Evolutionary conservation across 2,329 filamentous ascomycete genomes (phyloP).

Genomic region (Cadophora sp.): DNA sequence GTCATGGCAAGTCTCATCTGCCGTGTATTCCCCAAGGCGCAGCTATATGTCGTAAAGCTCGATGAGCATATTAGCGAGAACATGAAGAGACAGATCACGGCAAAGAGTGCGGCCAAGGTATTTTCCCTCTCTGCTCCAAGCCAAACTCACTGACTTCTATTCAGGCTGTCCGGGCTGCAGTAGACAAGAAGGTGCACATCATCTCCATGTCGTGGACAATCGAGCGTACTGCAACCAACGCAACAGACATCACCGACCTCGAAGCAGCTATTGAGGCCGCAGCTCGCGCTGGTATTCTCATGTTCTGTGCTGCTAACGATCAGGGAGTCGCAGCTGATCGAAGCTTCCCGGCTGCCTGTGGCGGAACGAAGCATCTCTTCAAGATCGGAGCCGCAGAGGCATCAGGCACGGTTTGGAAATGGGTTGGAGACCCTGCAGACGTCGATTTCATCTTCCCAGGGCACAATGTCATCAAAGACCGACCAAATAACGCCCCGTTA

Average conservation of each 20-base stretch:
- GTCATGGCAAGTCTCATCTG: conserved; percentile 43
- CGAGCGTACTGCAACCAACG: conserved; percentile 22
- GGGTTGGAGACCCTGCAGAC: conserved; percentile 32
- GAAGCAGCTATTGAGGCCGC: conserved; percentile 42
- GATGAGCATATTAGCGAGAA: conserved; percentile 26
- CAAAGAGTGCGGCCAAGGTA: conserved; percentile 42
- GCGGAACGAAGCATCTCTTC: conserved; percentile 39
- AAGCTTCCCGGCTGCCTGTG: conserved; percentile 28
- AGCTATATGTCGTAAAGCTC: conserved; percentile 37
- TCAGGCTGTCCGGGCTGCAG: conserved; percentile 44
- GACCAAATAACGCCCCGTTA: conserved; percentile 9
- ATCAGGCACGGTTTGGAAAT: conserved; percentile 32
- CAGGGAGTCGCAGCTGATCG: conserved; percentile 33
- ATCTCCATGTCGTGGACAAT: conserved; percentile 51
- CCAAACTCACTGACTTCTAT: neutral
- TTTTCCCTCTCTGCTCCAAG: neutral
- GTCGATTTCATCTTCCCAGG: conserved; percentile 43
- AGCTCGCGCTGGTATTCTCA: conserved; percentile 42
- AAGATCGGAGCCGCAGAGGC: conserved; percentile 37
- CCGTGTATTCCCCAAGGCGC: conserved; percentile 37
- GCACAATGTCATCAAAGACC: conserved; percentile 25
- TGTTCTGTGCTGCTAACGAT: conserved; percentile 49
- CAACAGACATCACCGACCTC: conserved; percentile 35
- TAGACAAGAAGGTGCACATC: conserved; percentile 43
- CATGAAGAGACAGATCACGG: conserved; percentile 32